Percentiles rank a stretch among this genome's conserved stretches.
Conservation (phyloP, 2,329 filamentous ascomycete genomes). For the Xenosphaeropsis pyriputrescens region DNA sequence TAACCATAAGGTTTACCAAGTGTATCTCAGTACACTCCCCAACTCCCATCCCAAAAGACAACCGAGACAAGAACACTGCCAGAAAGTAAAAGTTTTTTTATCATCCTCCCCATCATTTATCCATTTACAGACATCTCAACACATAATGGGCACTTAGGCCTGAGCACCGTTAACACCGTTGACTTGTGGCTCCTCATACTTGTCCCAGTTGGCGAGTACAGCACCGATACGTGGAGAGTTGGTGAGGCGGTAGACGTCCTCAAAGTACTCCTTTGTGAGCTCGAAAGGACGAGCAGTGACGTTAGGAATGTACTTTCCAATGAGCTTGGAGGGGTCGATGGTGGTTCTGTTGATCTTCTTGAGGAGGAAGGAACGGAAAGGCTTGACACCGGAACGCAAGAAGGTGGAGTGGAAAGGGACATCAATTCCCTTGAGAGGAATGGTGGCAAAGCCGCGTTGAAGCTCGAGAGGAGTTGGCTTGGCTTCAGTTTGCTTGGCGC, state of each 20-base stretch:
- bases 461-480: slow-evolving; percentile 84
- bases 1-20: too few species aligned
- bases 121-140: too few species aligned
- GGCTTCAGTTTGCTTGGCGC: slow-evolving; percentile 70
- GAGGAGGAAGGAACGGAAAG: slow-evolving; percentile 92
- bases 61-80: too few species aligned
- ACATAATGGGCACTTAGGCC: too few species aligned
- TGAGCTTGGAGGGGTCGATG: slow-evolving; percentile 89
- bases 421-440: slow-evolving; percentile 92
- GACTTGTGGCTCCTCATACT: slow-evolving; percentile 16
- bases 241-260: slow-evolving; percentile 92
- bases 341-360: slow-evolving; percentile 99
- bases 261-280: slow-evolving; percentile 96
- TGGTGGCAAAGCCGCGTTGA: slow-evolving; percentile 90
- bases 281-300: slow-evolving; percentile 94
- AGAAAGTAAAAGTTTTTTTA: too few species aligned
- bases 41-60: too few species aligned
- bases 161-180: slow-evolving; percentile 12
- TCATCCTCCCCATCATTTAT: too few species aligned
- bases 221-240: slow-evolving; percentile 34
- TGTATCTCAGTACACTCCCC: too few species aligned
- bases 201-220: slow-evolving; percentile 20
- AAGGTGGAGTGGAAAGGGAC: slow-evolving; percentile 99
- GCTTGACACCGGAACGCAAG: slow-evolving; percentile 94
- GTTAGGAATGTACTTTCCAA: slow-evolving; percentile 98